A percentile compares a stretch with the other conserved stretches of the same genome.
phyloP scores from a whole-genome alignment of 345 rosid genomes.

The Gossypium arboreum region DNA sequence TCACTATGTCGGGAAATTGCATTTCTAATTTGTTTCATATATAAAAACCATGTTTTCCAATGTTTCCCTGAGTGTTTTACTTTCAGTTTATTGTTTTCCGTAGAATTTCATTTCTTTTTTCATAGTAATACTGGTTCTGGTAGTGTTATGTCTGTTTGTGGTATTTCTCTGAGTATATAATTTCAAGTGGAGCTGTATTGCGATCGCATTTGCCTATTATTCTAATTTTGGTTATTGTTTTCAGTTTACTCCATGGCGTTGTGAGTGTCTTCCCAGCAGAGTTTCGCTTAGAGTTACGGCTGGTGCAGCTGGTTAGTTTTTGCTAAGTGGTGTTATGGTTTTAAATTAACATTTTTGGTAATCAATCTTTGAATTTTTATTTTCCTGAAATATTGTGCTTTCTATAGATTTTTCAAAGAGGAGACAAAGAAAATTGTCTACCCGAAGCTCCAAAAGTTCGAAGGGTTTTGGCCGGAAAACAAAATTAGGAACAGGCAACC shows the following conservation, averaged over 20 bases:
- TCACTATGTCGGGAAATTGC: not conserved
- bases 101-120: not conserved
- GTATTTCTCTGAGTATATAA: not conserved
- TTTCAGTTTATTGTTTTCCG: not conserved
- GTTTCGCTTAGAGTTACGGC: constrained; percentile 45
- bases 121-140: not conserved
- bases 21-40: not conserved
- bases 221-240: constrained; percentile 21
- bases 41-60: not conserved
- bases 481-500: constrained; percentile 39
- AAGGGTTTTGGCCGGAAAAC: constrained; percentile 50
- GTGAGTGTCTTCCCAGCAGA: constrained; percentile 29
- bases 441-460: constrained; percentile 43
- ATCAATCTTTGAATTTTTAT: not conserved
- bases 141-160: not conserved
- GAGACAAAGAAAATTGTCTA: constrained; percentile 47
- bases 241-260: constrained; percentile 50
- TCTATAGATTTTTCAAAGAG: constrained; percentile 63
- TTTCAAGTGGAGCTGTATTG: not conserved
- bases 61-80: not conserved
- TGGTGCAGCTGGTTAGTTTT: constrained; percentile 44
- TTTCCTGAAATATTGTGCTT: not conserved
- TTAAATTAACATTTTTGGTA: constrained; percentile 11
- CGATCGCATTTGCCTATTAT: constrained; percentile 7
- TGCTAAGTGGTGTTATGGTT: not conserved